Conservation (phyloP, 2,329 filamentous ascomycete genomes). For the Hymenoscyphus fraxineus region DNA sequence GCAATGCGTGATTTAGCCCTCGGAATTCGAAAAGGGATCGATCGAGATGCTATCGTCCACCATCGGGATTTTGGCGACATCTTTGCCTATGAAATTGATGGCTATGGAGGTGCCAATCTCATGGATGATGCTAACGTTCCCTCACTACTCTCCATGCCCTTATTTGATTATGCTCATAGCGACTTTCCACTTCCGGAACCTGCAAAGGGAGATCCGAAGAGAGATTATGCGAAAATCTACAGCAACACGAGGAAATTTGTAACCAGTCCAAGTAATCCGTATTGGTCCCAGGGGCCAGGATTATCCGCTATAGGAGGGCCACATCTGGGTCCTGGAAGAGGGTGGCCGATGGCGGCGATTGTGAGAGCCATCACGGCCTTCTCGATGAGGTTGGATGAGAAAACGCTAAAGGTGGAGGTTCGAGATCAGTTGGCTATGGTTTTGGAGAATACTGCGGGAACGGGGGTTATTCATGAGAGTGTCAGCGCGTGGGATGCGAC, state of each 20-base stretch:
- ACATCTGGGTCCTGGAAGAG: conserved; percentile 56
- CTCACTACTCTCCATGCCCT: conserved; percentile 60
- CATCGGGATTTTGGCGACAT: conserved; percentile 63
- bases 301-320: conserved; percentile 69
- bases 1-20: conserved; percentile 56
- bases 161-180: conserved; percentile 50
- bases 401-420: conserved; percentile 29
- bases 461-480: conserved; percentile 45
- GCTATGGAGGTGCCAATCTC: conserved; percentile 52
- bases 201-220: conserved; percentile 31
- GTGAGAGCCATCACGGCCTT: conserved; percentile 48
- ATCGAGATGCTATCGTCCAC: conserved; percentile 64
- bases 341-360: conserved; percentile 55
- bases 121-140: conserved; percentile 75
- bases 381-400: conserved; percentile 12
- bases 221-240: conserved; percentile 60
- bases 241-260: conserved; percentile 77
- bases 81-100: conserved; percentile 76
- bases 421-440: conserved; percentile 29
- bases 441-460: conserved; percentile 23
- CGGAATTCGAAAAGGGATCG: conserved; percentile 64
- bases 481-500: conserved; percentile 38
- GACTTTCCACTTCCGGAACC: conserved; percentile 23
- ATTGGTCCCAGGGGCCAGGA: conserved; percentile 51
- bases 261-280: conserved; percentile 73